Evolutionary conservation across 805 yeast genomes (phyloP), one percentile per base, ranked within the genome.

Genomic region (Teunomyces tritomae): DNA sequence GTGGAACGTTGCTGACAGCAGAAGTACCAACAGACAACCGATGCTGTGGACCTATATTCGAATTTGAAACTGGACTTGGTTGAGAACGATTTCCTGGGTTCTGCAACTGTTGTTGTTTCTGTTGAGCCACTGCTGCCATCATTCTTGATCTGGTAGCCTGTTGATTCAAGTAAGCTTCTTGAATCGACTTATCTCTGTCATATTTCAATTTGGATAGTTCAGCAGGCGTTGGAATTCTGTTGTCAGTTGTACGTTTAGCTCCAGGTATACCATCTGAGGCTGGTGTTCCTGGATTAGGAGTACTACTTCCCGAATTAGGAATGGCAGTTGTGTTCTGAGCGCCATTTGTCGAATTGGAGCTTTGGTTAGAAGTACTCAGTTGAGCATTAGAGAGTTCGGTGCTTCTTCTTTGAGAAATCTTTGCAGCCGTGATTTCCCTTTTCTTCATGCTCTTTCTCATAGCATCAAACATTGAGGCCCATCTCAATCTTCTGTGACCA

Each of bases 401-500:
- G 8, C 43, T 35, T 42, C 47, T 49, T 36, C 52, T 43, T 27
- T 43, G 49, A 20, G 45, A 47, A 13, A 65, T 52, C 50, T 70
- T 70, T 3, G 76, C 68, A 8, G 59, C 53, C 3, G 83, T 80
- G 56, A 77, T 82, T 64, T 94, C 99, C 39, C 98, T 77, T 63
- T 91, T 91, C 56, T 89, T 82, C 85, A 91, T 89, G 55, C 86
- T 75, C 67, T 90, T 90, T 49, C 97, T 77, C 70, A 94, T 85
- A 1, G 96, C 97, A 62, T 94, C 99, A 71, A 94, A 89, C 89
- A 94, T 87, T 46, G 96, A 87, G 0, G 96, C 96, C 97, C 97
- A 94, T 54, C 98, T 79, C 49, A 92, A 73, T 46, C 96, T 76
- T 49, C 87, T 75, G 59, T 94, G 97, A 14, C 99, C 99, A 53